Base-by-base conservation (phyloP, 495 filamentous ascomycete genomes). In the Achaetomiella virescens region DNA sequence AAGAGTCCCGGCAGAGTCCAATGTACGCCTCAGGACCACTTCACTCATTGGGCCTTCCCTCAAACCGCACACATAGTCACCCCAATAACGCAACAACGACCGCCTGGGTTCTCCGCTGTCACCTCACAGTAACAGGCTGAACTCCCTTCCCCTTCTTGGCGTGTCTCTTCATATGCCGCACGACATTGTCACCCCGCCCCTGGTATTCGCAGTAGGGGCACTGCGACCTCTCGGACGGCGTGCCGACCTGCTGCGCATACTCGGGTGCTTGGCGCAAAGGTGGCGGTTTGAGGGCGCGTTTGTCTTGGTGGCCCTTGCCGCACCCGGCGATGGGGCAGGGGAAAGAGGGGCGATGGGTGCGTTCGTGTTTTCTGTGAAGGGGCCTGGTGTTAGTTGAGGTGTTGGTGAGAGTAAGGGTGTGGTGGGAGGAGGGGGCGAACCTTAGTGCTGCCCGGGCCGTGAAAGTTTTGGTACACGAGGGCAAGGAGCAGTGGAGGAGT, bases 271-370 rank as follows among this genome's bases (percentile, higher is more conserved):
- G 4, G 63, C 52, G 57, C 58, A 60, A 3, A 66, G 36, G 57
- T 66, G 63, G n/a, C 63, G 60, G 31, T 41, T 33, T n/a, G 6
- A 66, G 60, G 3, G 51, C 57, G 54, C 63, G 60, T 35, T 58
- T 40, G 63, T 66, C 63, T 12, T 52, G 42, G 38, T 62, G 58
- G 14, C 53, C 50, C 21, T 61, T 60, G 38, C 17, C 33, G 55
- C 63, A 66, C 29, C 52, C 31, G 1, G 48, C 25, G 38, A 61
- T 18, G 2, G 47, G 35, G 46, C 62, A 65, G 22, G 48, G 55
- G 54, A 59, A 65, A 10, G 45, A 22, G 21, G 47, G 55, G 43
- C 52, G 54, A 55, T 61, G 61, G n/a, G 43, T 57, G 33, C 58
- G 58, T 15, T 55, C 52, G 53, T 61, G 62, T 24, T 53, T 53